phyloP scores from a whole-genome alignment of 2,329 filamentous ascomycete species.

The Exserohilum rostratum region DNA sequence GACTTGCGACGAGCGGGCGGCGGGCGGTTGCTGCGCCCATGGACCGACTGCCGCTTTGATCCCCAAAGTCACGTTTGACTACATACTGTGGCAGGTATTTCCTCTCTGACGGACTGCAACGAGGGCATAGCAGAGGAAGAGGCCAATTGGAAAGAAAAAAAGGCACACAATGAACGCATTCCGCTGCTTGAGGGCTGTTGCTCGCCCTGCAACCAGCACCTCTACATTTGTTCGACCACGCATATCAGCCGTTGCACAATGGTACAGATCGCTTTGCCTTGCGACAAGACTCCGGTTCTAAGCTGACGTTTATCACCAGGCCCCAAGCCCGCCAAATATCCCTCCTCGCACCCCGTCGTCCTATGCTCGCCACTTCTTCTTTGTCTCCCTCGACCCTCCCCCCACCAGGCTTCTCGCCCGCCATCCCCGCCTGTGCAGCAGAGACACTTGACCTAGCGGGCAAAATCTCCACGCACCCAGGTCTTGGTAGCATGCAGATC shows the following conservation, averaged over 20 bases:
- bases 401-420: slow-evolving; percentile 22
- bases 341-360: slow-evolving; percentile 34
- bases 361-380: slow-evolving; percentile 27
- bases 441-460: slow-evolving; percentile 43
- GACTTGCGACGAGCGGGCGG: slow-evolving; percentile 18
- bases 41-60: too few relatives aligned
- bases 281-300: background rate
- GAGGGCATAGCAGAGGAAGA: background rate
- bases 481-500: slow-evolving; percentile 48
- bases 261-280: slow-evolving; percentile 19
- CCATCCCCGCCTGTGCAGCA: slow-evolving; percentile 15
- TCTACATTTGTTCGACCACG: slow-evolving; percentile 27
- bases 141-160: background rate
- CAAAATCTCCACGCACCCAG: slow-evolving; percentile 47
- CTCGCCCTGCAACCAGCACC: slow-evolving; percentile 26
- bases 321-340: slow-evolving; percentile 33
- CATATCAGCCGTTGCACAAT: slow-evolving; percentile 18
- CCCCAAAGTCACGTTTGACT: too few relatives aligned
- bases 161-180: slow-evolving; percentile 40
- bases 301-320: slow-evolving; percentile 4
- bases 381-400: slow-evolving; percentile 22
- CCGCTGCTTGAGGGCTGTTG: slow-evolving; percentile 36
- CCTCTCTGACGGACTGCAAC: too few relatives aligned
- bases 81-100: too few relatives aligned
- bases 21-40: background rate